Evolutionary conservation across 176 grass and related monocot species (phyloP), one percentile per base, ranked within the genome.

Genomic region (Pharus latifolius): DNA sequence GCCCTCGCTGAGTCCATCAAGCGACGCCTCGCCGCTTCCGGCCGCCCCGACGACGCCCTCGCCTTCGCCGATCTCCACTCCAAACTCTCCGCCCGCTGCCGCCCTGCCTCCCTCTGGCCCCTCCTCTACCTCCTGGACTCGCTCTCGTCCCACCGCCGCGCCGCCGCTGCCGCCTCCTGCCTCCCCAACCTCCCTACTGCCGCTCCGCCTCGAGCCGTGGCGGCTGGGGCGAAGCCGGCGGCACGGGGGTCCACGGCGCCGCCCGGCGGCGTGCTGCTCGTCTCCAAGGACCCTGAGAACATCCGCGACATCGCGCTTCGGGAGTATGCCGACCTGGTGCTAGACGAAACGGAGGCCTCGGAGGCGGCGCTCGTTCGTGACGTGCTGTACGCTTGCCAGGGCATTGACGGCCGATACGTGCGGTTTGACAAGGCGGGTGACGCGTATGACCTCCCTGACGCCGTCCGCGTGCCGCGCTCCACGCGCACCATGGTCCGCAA

Each of bases 91-190:
- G 94, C 67, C 56, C 78, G 94, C 0, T 53, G 86, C 20, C 79
- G 72, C 43, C 86, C 89, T 17, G 83, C 89, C 28, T 69, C 85
- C 0, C 89, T 91, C 29, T 97, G 89, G 94, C 86, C 89, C 25
- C 86, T 97, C 49, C 89, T 97, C 70, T 90, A 92, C 67, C 86
- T 97, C 41, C 84, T 97, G 74, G 91, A 92, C 66, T 92, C 94
- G 43, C 78, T 97, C 58, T 97, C 94, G 24, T 83, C 82, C 25
- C 70, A 82, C 37, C 78, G 81, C 55, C 69, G 81, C 19, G 73
- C 46, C 46, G 68, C 55, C 25, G 50, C 84, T 32, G 68, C 65
- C 48, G 40, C 63, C 19, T 65, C 61, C 15, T 80, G 69, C 79
- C 76, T 73, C 42, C 72, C 29, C 7, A 41, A 66, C 74, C 78